A percentile compares a stretch with the other conserved stretches of the same genome.
Evolutionary conservation across 2,329 filamentous ascomycete genomes (phyloP).

Genomic region (Orbilia quercus): DNA sequence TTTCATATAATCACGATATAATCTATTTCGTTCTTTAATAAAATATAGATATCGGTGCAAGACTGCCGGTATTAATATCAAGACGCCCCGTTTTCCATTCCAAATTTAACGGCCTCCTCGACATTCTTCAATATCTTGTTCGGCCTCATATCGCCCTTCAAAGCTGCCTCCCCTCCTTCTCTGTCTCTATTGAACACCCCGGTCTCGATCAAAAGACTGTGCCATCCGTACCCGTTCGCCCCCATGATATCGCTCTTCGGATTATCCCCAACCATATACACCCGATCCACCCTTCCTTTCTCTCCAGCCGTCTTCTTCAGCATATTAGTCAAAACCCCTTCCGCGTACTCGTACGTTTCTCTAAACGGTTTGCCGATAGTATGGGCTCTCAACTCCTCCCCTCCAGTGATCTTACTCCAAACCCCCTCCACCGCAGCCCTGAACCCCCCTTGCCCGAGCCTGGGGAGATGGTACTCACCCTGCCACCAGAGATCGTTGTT

Average conservation of each 20-base stretch:
- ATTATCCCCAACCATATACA: slow-evolving; percentile 96
- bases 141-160: slow-evolving; percentile 69
- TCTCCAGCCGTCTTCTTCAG: slow-evolving; percentile 58
- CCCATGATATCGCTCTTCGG: slow-evolving; percentile 90
- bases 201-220: slow-evolving; percentile 79
- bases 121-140: slow-evolving; percentile 78
- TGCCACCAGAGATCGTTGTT: slow-evolving; percentile 94
- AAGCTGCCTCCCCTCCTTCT: slow-evolving; percentile 41
- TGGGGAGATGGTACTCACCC: slow-evolving; percentile 82
- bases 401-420: slow-evolving; percentile 72
- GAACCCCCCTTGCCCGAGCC: slow-evolving; percentile 92
- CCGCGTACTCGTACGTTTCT: slow-evolving; percentile 84
- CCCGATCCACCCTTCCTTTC: slow-evolving; percentile 70
- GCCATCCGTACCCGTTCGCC: slow-evolving; percentile 84
- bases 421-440: slow-evolving; percentile 82
- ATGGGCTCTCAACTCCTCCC: slow-evolving; percentile 70
- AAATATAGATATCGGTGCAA: neutral
- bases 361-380: slow-evolving; percentile 85
- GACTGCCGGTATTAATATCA: neutral
- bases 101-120: slow-evolving; percentile 80
- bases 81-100: slow-evolving; percentile 70
- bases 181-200: slow-evolving; percentile 73
- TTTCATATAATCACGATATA: neutral
- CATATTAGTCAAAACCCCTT: slow-evolving; percentile 72
- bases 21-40: neutral